These are phyloP conservation scores for Clonostachys sp. DNA, from an alignment of 2,329 filamentous ascomycete genomes.

Conservation along the genomic window DNA sequence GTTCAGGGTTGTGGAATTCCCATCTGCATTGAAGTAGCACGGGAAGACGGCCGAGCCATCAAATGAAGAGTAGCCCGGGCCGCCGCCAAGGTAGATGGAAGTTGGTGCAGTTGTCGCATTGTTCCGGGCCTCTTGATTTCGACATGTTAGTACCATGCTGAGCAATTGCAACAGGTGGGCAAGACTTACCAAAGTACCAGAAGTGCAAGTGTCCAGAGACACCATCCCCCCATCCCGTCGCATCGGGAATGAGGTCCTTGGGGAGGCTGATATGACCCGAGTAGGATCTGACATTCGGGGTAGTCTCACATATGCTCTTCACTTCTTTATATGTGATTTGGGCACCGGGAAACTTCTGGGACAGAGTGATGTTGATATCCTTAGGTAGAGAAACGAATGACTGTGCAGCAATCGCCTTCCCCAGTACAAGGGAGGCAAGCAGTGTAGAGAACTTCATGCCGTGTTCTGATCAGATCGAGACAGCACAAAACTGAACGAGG, in stretches of 20 bases:
- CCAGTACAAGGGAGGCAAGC: no score
- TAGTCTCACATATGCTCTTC: constrained; percentile 13
- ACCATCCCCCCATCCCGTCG: constrained; percentile 6
- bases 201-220: constrained; percentile 27
- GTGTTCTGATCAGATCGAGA: not conserved
- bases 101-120: constrained; percentile 11
- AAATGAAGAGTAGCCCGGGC: constrained; percentile 57
- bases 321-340: constrained; percentile 15
- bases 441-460: not conserved
- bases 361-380: not conserved
- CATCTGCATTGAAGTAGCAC: constrained; percentile 38
- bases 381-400: constrained; percentile 1
- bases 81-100: constrained; percentile 59
- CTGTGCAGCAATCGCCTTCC: not conserved
- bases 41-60: constrained; percentile 53
- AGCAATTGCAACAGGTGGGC: not conserved
- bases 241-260: constrained; percentile 16
- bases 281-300: constrained; percentile 10
- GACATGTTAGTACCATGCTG: not conserved
- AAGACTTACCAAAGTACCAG: constrained; percentile 30
- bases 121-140: constrained; percentile 22
- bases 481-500: not conserved
- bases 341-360: constrained; percentile 7
- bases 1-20: constrained; percentile 46
- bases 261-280: constrained; percentile 14